Evolutionary conservation across 768 basidiomycete species (phyloP).

Genomic region (Naganishia vishniacii): DNA sequence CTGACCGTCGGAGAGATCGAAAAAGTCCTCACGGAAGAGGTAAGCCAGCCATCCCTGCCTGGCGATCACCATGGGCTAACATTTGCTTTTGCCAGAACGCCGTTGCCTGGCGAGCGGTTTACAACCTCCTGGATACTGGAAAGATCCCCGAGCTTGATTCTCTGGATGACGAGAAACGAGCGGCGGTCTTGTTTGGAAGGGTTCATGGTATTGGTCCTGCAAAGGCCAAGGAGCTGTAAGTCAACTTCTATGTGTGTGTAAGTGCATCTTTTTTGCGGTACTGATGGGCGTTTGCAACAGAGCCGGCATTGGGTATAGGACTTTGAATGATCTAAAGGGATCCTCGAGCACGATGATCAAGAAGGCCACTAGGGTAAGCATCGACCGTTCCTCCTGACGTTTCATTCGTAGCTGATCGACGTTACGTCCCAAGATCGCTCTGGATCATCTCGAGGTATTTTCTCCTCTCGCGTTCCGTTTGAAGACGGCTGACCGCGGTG

Average conservation of each 20-base stretch:
- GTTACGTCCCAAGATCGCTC: conserved; percentile 32
- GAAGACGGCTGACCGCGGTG: not conserved
- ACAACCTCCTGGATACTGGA: conserved; percentile 33
- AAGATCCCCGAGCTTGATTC: conserved; percentile 33
- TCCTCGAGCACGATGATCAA: conserved; percentile 27
- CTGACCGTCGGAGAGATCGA: conserved; percentile 38
- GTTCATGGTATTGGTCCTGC: conserved; percentile 39
- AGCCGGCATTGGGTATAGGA: conserved; percentile 34
- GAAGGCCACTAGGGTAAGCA: conserved; percentile 35
- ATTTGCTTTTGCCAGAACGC: conserved; percentile 32
- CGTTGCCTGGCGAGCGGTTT: conserved; percentile 39
- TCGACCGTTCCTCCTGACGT: not conserved
- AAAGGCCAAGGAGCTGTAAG: conserved; percentile 34
- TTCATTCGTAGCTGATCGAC: not conserved
- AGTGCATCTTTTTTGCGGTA: not conserved
- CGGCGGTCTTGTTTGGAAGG: conserved; percentile 35
- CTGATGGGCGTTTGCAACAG: conserved; percentile 13
- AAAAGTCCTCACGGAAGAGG: conserved; percentile 37
- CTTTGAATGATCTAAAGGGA: conserved; percentile 37
- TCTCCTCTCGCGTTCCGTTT: not conserved
- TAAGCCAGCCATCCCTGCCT: conserved; percentile 22
- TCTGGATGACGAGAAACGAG: conserved; percentile 28
- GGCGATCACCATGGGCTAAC: not conserved
- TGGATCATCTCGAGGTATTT: conserved; percentile 31
- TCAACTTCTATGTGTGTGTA: not conserved